Conservation (phyloP, 2,329 filamentous ascomycete genomes). For the Paracoccidioides lutzii region DNA sequence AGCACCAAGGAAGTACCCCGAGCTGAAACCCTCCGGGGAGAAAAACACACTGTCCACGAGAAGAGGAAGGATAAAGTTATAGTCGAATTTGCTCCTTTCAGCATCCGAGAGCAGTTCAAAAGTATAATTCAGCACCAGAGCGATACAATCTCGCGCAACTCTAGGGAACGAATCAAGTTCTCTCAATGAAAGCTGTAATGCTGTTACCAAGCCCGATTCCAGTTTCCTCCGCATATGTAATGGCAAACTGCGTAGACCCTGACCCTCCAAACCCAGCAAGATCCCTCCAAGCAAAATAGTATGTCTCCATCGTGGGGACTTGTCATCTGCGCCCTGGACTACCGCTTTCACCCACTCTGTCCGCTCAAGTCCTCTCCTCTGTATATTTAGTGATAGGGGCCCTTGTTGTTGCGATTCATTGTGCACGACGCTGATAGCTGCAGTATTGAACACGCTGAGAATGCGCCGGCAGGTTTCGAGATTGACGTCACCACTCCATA, state of each 20-base stretch:
- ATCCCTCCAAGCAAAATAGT: conserved; percentile 67
- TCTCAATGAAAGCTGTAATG: conserved; percentile 60
- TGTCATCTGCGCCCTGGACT: conserved; percentile 47
- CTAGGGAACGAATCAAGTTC: conserved; percentile 41
- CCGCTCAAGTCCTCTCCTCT: conserved; percentile 40
- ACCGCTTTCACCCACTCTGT: conserved; percentile 49
- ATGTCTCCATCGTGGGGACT: conserved; percentile 65
- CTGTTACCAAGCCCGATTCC: conserved; percentile 59
- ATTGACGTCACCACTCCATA: conserved; percentile 46
- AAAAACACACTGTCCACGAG: conserved; percentile 56
- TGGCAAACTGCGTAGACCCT: conserved; percentile 52
- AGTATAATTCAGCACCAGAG: conserved; percentile 61
- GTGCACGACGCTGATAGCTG: conserved; percentile 42
- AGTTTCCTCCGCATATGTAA: conserved; percentile 51
- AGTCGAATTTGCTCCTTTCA: conserved; percentile 48
- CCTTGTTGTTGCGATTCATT: conserved; percentile 29
- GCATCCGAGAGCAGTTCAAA: conserved; percentile 57
- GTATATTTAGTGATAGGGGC: conserved; percentile 16
- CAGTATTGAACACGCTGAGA: conserved; percentile 49
- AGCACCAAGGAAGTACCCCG: conserved; percentile 59
- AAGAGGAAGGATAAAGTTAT: conserved; percentile 57
- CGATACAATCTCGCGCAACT: conserved; percentile 42
- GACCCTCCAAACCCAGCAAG: conserved; percentile 59
- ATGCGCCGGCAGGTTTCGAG: conserved; percentile 43
- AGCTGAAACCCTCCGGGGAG: conserved; percentile 58